These are phyloP conservation scores for Vitis rotundifolia DNA, from an alignment of 164 flowering plant species.

Conservation along the genomic window DNA sequence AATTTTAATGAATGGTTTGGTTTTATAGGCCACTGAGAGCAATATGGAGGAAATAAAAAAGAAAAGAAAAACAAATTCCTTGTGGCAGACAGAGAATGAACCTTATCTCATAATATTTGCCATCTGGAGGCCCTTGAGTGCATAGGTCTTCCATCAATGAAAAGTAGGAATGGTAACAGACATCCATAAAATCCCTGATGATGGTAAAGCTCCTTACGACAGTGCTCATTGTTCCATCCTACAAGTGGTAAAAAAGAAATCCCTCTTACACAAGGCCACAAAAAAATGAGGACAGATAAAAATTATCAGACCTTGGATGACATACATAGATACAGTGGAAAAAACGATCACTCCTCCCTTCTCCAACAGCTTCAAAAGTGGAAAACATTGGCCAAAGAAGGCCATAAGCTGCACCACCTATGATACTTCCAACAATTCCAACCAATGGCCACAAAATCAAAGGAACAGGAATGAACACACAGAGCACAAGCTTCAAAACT, in stretches of 20 bases:
- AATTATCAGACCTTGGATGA: not conserved
- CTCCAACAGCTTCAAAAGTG: slow-evolving; percentile 89
- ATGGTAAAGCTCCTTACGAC: slow-evolving; percentile 56
- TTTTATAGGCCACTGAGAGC: not conserved
- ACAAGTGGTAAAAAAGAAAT: slow-evolving; percentile 9
- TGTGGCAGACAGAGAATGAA: slow-evolving; percentile 16
- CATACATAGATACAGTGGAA: slow-evolving; percentile 72
- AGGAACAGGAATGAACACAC: slow-evolving; percentile 37
- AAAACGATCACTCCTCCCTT: slow-evolving; percentile 61
- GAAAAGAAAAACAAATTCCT: not conserved
- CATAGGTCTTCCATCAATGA: slow-evolving; percentile 73
- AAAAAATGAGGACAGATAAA: not conserved
- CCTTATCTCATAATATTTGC: slow-evolving; percentile 78
- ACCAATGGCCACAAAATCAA: slow-evolving; percentile 69
- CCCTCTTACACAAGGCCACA: not conserved
- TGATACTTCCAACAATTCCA: slow-evolving; percentile 62
- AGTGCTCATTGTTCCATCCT: slow-evolving; percentile 89
- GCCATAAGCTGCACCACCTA: slow-evolving; percentile 74
- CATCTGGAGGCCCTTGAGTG: slow-evolving; percentile 38
- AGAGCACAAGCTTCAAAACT: slow-evolving; percentile 64
- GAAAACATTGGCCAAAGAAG: slow-evolving; percentile 66
- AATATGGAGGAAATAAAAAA: not conserved
- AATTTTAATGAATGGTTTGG: not conserved
- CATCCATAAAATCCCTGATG: slow-evolving; percentile 72
- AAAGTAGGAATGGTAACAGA: slow-evolving; percentile 68